These are phyloP conservation scores for Teratosphaeria nubilosa DNA, from an alignment of 2,329 filamentous ascomycete genomes.

Conservation along the genomic window DNA sequence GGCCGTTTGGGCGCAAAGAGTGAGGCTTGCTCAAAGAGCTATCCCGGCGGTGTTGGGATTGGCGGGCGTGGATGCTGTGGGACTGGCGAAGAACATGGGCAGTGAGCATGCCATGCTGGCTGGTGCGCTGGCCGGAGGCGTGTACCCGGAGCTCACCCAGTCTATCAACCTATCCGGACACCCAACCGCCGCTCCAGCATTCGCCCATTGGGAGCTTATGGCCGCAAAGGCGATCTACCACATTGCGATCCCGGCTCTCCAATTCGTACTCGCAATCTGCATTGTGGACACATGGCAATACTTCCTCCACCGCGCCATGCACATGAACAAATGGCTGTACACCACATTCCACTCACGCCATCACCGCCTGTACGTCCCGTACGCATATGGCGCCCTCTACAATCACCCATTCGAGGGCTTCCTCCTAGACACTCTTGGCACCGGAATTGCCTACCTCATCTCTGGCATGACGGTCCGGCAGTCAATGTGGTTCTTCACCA, in stretches of 20 bases:
- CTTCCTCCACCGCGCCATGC: conserved; percentile 92
- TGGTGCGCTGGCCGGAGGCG: conserved; percentile 66
- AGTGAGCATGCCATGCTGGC: conserved; percentile 63
- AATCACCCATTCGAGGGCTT: conserved; percentile 95
- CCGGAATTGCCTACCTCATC: conserved; percentile 71
- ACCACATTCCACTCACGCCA: conserved; percentile 88
- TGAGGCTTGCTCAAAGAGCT: conserved; percentile 69
- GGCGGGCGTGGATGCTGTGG: conserved; percentile 65
- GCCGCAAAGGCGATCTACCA: conserved; percentile 72
- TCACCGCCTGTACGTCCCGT: conserved; percentile 93
- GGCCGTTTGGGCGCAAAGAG: conserved; percentile 76
- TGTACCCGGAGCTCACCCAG: conserved; percentile 59
- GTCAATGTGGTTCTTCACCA: conserved; percentile 79
- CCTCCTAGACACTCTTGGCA: conserved; percentile 80
- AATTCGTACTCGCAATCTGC: conserved; percentile 64
- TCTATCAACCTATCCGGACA: conserved; percentile 45
- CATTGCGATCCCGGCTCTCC: conserved; percentile 61
- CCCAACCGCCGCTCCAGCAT: conserved; percentile 51
- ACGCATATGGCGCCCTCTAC: conserved; percentile 93
- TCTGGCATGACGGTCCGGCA: conserved; percentile 76
- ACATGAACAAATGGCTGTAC: conserved; percentile 95
- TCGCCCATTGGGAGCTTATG: conserved; percentile 72
- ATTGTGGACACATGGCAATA: conserved; percentile 97
- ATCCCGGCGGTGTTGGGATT: conserved; percentile 61
- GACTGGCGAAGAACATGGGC: conserved; percentile 66